phyloP scores from a whole-genome alignment of 2,329 filamentous ascomycete species.

The Apiospora saccharicola region DNA sequence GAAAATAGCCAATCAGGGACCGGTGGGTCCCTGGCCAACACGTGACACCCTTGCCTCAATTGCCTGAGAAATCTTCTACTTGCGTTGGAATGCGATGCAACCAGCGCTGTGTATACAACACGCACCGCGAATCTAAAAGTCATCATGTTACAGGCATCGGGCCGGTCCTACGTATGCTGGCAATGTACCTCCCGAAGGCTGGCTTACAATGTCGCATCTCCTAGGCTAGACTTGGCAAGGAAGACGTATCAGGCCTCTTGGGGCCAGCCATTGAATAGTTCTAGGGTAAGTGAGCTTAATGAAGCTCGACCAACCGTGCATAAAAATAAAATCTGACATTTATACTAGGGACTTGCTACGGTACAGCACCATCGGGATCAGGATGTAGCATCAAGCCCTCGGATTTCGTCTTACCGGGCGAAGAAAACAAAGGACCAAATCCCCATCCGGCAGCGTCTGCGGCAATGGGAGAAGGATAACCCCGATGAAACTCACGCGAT shows the following conservation, averaged over 20 bases:
- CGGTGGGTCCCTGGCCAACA: not conserved
- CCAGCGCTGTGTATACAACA: not conserved
- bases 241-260: slow-evolving; percentile 8
- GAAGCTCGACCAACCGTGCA: not conserved
- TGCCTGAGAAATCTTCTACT: slow-evolving; percentile 5
- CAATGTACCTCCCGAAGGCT: slow-evolving; percentile 36
- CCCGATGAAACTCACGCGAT: slow-evolving; percentile 34
- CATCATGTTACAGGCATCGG: slow-evolving; percentile 40
- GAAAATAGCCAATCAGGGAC: not conserved
- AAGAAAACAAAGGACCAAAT: slow-evolving; percentile 19
- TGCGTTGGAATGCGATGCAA: not conserved
- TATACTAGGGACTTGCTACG: slow-evolving; percentile 38
- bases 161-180: slow-evolving; percentile 43
- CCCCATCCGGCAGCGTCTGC: slow-evolving; percentile 51
- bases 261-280: not conserved
- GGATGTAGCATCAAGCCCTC: slow-evolving; percentile 17
- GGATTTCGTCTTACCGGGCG: slow-evolving; percentile 1
- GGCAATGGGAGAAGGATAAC: slow-evolving; percentile 51
- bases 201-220: not conserved
- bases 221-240: not conserved
- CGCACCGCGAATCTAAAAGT: not conserved
- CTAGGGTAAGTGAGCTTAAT: not conserved
- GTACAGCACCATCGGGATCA: slow-evolving; percentile 33
- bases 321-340: not conserved
- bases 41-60: slow-evolving; percentile 5